Evolutionary conservation across 371 early-diverging fungal species (phyloP), one percentile per base, ranked within the genome.

Genomic region (Apophysomyces elegans): DNA sequence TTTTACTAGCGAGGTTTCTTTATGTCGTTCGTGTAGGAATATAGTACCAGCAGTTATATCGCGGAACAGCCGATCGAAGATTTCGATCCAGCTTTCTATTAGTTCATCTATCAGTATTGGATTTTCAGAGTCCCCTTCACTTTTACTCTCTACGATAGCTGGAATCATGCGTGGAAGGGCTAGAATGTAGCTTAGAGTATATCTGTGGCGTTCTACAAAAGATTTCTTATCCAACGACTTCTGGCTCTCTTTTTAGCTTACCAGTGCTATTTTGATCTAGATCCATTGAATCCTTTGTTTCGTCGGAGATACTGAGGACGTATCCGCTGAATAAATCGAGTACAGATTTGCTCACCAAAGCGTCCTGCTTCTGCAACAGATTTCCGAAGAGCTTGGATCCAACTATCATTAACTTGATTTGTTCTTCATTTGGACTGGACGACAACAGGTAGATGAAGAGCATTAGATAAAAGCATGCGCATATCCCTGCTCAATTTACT

Each of bases 31-130:
- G 45, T 66, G 71, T 13, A 72, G 32, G 56, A 77, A 74, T 11
- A 77, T 68, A n/a, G 47, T 67, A 8, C 79, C 76, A 7, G 74
- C 71, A 4, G 56, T 50, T 18, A 69, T 64, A 16, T 75, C 36
- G 1, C 73, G 39, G 36, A 65, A 64, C 2, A 81, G 59, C 35
- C 58, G 61, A 14, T 59, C 54, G 45, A 79, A 77, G 11, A 72
- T n/a, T 32, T 50, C 47, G 1, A 66, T 39, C 81, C 81, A 81
- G 4, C 77, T 72, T 4, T 63, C 81, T 80, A 67, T 39, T 43
- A 32, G 0, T 39, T 1, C 32, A 5, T 26, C 16, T 7, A 21
- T 18, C 26, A 43, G 32, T 26, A 2, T 26, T 26, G 32, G 3
- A 26, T 26, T 26, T 26, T 3, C 2, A 26, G 32, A 26, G 32